These are phyloP conservation scores for Pyricularia sp. DNA, from an alignment of 2,329 filamentous ascomycete species.

Conservation along the genomic window DNA sequence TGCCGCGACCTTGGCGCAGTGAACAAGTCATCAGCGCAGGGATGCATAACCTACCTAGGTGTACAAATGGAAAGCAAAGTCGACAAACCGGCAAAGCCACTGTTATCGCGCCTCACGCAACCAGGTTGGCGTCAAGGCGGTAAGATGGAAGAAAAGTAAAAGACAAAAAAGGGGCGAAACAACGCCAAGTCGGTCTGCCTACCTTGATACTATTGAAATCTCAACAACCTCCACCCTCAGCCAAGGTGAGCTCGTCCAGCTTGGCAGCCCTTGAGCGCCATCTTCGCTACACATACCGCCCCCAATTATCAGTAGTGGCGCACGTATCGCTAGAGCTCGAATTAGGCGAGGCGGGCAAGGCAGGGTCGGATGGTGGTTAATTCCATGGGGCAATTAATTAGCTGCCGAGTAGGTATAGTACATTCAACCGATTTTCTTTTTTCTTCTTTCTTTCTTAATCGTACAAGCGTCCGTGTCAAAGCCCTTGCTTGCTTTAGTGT, in stretches of 20 bases:
- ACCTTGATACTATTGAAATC: background rate
- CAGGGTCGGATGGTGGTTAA: too few relatives aligned
- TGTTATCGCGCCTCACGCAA: background rate
- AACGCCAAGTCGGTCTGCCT: background rate
- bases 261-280: background rate
- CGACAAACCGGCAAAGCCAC: too few relatives aligned
- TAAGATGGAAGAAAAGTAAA: background rate
- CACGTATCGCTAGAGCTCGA: background rate
- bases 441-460: too few relatives aligned
- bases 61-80: too few relatives aligned
- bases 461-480: background rate
- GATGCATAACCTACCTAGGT: too few relatives aligned
- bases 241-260: background rate
- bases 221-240: background rate
- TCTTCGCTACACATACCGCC: background rate
- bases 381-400: too few relatives aligned
- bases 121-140: background rate
- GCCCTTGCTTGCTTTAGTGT: background rate
- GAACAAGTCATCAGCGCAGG: too few relatives aligned
- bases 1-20: too few relatives aligned
- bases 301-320: background rate
- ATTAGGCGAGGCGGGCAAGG: too few relatives aligned
- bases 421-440: too few relatives aligned
- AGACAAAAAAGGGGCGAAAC: background rate
- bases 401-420: too few relatives aligned